Evolutionary conservation across 2,329 filamentous ascomycete genomes (phyloP).

Genomic region (Fusarium longipes): DNA sequence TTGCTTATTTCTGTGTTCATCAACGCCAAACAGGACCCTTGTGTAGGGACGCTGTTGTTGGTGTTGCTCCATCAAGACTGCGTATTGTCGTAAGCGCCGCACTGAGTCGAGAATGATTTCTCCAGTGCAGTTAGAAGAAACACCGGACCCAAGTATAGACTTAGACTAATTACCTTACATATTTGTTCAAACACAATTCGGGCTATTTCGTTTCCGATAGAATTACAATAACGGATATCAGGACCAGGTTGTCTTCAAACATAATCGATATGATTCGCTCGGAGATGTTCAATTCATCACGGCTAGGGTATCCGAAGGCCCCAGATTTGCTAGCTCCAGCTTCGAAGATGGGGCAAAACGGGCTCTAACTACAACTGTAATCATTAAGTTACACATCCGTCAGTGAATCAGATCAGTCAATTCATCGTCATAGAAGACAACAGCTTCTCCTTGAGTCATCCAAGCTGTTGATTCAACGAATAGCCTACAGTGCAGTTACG

Average conservation of each 20-base stretch:
- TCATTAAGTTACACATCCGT: background rate
- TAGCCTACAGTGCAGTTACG: background rate
- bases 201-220: background rate
- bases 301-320: conserved; percentile 9
- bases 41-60: background rate
- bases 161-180: background rate
- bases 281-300: conserved; percentile 17
- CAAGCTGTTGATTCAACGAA: background rate
- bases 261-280: background rate
- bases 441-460: conserved; percentile 8
- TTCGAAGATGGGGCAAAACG: background rate
- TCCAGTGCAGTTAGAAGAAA: background rate
- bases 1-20: background rate
- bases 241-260: background rate
- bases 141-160: background rate
- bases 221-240: background rate
- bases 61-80: background rate
- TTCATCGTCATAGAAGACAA: conserved; percentile 5
- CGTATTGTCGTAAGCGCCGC: background rate
- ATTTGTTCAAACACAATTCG: background rate
- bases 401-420: conserved; percentile 2
- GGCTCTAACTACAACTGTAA: background rate
- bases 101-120: background rate
- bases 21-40: background rate
- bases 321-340: background rate